These are phyloP conservation scores for Aspergillus flavus DNA, from an alignment of 2,329 filamentous ascomycete genomes.

Conservation along the genomic window DNA sequence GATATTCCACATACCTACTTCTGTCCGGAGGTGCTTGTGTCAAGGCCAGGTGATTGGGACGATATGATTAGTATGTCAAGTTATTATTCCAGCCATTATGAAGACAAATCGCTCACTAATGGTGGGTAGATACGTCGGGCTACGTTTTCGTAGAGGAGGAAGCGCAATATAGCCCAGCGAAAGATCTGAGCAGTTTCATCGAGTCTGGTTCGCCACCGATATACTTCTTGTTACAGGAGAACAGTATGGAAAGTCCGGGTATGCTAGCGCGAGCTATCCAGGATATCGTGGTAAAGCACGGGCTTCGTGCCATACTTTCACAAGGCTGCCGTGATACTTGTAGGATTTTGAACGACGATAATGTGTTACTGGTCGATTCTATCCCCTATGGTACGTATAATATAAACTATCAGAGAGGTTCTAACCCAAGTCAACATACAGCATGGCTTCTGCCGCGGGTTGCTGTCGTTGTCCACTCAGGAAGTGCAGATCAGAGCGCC, in stretches of 20 bases:
- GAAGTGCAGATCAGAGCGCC: not conserved
- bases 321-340: not conserved
- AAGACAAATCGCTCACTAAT: not conserved
- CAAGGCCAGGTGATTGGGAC: not conserved
- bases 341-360: not conserved
- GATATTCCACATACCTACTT: not conserved
- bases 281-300: not conserved
- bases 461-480: not conserved
- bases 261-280: not conserved
- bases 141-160: not conserved
- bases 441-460: not conserved
- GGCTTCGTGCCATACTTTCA: not conserved
- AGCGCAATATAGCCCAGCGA: not conserved
- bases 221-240: not conserved
- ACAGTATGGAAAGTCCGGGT: not conserved
- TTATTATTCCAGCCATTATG: not conserved
- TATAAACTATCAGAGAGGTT: no score
- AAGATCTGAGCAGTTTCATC: not conserved
- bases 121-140: not conserved
- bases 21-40: not conserved
- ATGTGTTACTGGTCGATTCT: not conserved
- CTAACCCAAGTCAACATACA: not conserved
- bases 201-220: not conserved
- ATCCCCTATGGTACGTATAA: not conserved
- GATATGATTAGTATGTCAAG: not conserved